Evolutionary conservation across 2,329 filamentous ascomycete species (phyloP).

Genomic region (Tricladium varicosporioides): DNA sequence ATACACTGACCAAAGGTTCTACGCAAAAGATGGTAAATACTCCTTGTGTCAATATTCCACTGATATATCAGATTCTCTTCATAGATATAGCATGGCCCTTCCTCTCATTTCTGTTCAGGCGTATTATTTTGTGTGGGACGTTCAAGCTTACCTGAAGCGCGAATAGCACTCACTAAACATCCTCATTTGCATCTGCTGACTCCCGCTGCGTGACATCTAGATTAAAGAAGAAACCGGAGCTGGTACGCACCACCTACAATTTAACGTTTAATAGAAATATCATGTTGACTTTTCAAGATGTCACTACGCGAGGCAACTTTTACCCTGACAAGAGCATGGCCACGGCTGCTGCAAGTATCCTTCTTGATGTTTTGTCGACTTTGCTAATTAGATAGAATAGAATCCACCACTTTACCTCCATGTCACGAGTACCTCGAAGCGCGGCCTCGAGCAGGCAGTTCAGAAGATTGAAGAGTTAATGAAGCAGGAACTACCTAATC

Average conservation of each 20-base stretch:
- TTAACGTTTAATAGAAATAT: slow-evolving; percentile 38
- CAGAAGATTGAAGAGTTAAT: slow-evolving; percentile 90
- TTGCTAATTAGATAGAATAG: slow-evolving; percentile 46
- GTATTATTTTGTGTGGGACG: slow-evolving; percentile 49
- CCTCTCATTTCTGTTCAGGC: slow-evolving; percentile 33
- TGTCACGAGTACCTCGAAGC: slow-evolving; percentile 87
- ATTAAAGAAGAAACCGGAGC: slow-evolving; percentile 99
- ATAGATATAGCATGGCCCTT: slow-evolving; percentile 33
- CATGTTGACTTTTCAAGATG: slow-evolving; percentile 77
- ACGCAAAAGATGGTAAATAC: slow-evolving; percentile 99
- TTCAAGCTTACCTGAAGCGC: slow-evolving; percentile 69
- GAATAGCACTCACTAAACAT: slow-evolving; percentile 59
- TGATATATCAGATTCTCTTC: slow-evolving; percentile 55
- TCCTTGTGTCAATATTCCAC: slow-evolving; percentile 62
- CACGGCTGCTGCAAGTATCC: slow-evolving; percentile 73
- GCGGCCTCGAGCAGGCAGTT: slow-evolving; percentile 86
- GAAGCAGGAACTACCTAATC: slow-evolving; percentile 90
- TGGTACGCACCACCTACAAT: slow-evolving; percentile 71
- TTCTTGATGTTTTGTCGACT: background rate
- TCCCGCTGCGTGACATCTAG: slow-evolving; percentile 83
- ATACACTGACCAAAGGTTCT: slow-evolving; percentile 93
- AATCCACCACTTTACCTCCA: slow-evolving; percentile 93
- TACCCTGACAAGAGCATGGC: slow-evolving; percentile 98
- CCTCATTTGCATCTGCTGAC: slow-evolving; percentile 94
- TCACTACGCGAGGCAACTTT: slow-evolving; percentile 95